Evolutionary conservation across 805 yeast species (phyloP), one percentile per base, ranked within the genome.

Genomic region (Wickerhamiella nectarea): DNA sequence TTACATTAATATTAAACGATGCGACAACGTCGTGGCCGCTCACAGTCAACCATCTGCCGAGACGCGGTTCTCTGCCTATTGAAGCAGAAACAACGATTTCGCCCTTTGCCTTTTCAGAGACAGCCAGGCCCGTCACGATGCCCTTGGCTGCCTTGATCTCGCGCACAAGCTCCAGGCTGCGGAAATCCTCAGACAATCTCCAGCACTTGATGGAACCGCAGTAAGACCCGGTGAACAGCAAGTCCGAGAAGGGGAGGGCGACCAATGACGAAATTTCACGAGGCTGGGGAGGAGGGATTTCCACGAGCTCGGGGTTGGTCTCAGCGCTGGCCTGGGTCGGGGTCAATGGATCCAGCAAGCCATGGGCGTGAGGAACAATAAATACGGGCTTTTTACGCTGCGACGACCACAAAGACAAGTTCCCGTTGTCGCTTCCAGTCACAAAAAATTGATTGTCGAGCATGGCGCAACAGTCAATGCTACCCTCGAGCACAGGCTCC

Each of bases 351-450:
- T 77, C 74, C 44, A 71, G 68, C 15, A 71, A 52, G 2, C 96
- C 98, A 60, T 91, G 98, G 2, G 89, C 82, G 39, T 68, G 63
- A 54, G 91, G 72, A 48, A 71, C 62, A 2, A 76, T 75, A 59
- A 62, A 79, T 22, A 82, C 63, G 12, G 97, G 93, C 63, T 85
- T 87, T 72, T 91, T 91, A 64, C 85, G 85, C 20, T 83, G 78
- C 46, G 80, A 64, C 2, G 95, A 77, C 98, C 98, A 91, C 48
- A 91, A 67, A n/a, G 83, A 66, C 25, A 91, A 64, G 56, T 76
- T 81, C 35, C 98, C 98, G 59, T 87, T 89, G 58, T 91, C 98
- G 12, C 94, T 79, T 4, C 97, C 97, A 1, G 97, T 87, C 38
- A 91, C 77, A 58, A 91, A 91, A 59, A 82, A 86, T 21, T 86